Evolutionary conservation across 2,329 filamentous ascomycete genomes (phyloP), one percentile per base, ranked within the genome.

Genomic region (Exophiala mesophila): DNA sequence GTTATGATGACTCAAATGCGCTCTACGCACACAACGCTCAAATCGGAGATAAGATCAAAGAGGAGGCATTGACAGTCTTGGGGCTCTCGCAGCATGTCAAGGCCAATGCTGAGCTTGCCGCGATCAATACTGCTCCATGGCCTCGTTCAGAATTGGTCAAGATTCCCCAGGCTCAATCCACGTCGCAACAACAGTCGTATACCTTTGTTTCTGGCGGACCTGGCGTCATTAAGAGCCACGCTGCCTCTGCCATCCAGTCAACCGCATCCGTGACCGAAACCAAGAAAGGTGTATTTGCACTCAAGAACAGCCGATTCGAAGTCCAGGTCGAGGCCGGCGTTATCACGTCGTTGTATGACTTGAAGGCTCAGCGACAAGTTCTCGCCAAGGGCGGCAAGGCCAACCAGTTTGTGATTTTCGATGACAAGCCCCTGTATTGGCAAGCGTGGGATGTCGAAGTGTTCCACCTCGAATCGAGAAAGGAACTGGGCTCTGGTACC

Each of bases 381-480:
- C 77, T 98, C 36, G 75, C 86, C 3, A 70, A 75, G 46, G 76
- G 73, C 20, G 76, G 77, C 17, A 89, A 89, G 62, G 89, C 84
- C 17, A 95, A 94, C 54, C 88, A 96, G 60, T 79, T 92, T 37
- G 89, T 97, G 52, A 80, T 97, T 17, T 97, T 94, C 58, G 92
- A 98, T 59, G 92, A 98, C 67, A 96, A 97, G 67, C 89, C 89
- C 16, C 76, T 96, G 17, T 95, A 94, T 70, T 97, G 88, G 89
- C 87, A 96, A 66, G 89, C 88, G 2, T 95, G 90, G 89, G 90
- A 98, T 63, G 90, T 97, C 4, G 92, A 98, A 65, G 89, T 97
- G 19, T 98, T 83, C 68, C 92, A 98, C 58, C 77, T 97, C 18
- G 81, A 94, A 41, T 92, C 88, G 2, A 81, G 88, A 43, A 78